phyloP scores from a whole-genome alignment of 2,329 filamentous ascomycete species.

The Achaetomium macrosporum region DNA sequence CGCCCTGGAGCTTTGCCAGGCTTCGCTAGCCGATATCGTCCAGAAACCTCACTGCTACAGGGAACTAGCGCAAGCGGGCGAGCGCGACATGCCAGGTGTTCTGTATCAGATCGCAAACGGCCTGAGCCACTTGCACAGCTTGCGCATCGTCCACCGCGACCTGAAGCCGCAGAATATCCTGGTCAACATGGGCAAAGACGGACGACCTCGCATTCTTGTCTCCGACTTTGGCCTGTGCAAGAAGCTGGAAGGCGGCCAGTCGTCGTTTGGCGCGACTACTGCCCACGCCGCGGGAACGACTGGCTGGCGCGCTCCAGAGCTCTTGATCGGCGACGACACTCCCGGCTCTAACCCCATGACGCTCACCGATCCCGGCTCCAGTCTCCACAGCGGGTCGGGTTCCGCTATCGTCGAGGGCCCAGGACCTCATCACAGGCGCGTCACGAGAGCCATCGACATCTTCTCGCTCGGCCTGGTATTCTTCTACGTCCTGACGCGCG shows the following conservation, averaged over 20 bases:
- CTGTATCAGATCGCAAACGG: conserved; percentile 87
- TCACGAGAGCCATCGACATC: conserved; percentile 93
- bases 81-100: conserved; percentile 69
- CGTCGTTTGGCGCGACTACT: conserved; percentile 89
- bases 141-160: conserved; percentile 94
- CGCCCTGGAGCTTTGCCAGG: conserved; percentile 87
- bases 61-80: conserved; percentile 65
- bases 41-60: conserved; percentile 65
- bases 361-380: conserved; percentile 47
- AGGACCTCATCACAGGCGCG: conserved; percentile 64
- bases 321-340: conserved; percentile 74
- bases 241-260: conserved; percentile 90
- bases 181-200: conserved; percentile 66
- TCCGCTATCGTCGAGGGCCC: conserved; percentile 28
- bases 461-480: conserved; percentile 98
- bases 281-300: conserved; percentile 89
- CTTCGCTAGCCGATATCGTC: conserved; percentile 86
- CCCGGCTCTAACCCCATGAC: conserved; percentile 40
- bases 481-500: conserved; percentile 94
- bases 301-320: conserved; percentile 92
- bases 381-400: conserved; percentile 44
- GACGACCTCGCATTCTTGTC: conserved; percentile 77
- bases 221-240: conserved; percentile 98
- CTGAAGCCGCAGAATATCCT: conserved; percentile 97
- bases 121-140: conserved; percentile 78